These are phyloP conservation scores for Gremmenia infestans DNA, from an alignment of 2,329 filamentous ascomycete genomes.

Conservation along the genomic window DNA sequence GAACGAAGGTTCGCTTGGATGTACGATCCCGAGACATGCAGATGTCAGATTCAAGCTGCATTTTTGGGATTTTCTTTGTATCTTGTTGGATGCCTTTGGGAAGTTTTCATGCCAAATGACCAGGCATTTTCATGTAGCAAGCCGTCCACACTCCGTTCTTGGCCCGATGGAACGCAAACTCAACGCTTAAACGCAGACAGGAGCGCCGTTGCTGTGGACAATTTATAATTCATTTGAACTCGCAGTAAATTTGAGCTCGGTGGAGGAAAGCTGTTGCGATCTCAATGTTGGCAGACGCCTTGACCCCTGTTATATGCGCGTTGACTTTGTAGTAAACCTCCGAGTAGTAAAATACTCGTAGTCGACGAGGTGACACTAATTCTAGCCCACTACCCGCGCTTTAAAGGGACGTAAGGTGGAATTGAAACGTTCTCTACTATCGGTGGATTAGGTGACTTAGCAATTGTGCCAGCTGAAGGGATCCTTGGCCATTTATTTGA, in stretches of 20 bases:
- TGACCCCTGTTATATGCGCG: background rate
- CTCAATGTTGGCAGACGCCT: background rate
- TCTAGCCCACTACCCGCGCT: background rate
- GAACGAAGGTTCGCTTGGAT: slow-evolving; percentile 5
- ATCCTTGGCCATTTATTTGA: background rate
- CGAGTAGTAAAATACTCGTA: background rate
- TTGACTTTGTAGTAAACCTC: background rate
- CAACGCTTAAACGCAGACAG: background rate
- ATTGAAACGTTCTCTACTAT: background rate
- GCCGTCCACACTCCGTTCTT: background rate
- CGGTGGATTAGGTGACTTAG: background rate
- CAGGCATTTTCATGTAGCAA: background rate
- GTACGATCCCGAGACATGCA: slow-evolving; percentile 12
- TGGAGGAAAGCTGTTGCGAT: too few species aligned
- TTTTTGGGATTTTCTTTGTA: slow-evolving; percentile 2
- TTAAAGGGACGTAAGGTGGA: background rate
- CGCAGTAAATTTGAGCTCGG: background rate
- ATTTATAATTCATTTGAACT: background rate
- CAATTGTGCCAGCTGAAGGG: background rate
- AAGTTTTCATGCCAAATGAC: background rate
- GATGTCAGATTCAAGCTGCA: slow-evolving; percentile 11
- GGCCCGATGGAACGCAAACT: background rate
- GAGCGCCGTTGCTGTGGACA: background rate
- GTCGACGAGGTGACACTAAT: background rate
- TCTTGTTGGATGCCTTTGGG: background rate